Evolutionary conservation across 2,329 filamentous ascomycete genomes (phyloP).

Genomic region (Mycosphaerella arachidis): DNA sequence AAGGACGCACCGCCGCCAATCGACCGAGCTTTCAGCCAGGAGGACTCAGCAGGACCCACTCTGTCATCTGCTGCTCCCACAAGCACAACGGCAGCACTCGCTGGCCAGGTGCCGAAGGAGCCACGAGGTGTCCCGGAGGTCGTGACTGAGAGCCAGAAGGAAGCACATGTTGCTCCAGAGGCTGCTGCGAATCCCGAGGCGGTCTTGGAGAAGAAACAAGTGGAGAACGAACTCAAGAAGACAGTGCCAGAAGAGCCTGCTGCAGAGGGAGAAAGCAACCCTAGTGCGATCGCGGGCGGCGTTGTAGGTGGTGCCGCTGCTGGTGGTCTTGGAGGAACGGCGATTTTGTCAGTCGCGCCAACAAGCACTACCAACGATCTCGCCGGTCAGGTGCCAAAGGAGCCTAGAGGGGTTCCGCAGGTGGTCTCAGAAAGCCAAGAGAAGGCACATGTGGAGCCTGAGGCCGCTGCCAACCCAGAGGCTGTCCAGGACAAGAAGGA

Average conservation of each 20-base stretch:
- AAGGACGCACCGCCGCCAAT: conserved; percentile 22
- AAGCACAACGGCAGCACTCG: conserved; percentile 44
- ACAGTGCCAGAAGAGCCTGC: conserved; percentile 51
- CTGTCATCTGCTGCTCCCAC: conserved; percentile 16
- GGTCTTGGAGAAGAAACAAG: conserved; percentile 64
- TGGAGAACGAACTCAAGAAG: conserved; percentile 66
- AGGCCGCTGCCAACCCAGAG: conserved; percentile 61
- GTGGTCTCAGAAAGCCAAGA: conserved; percentile 69
- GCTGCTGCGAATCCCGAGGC: conserved; percentile 62
- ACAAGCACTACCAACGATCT: conserved; percentile 42
- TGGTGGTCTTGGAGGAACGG: conserved; percentile 15
- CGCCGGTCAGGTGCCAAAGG: conserved; percentile 42
- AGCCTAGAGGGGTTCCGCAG: conserved; percentile 51
- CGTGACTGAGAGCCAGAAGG: conserved; percentile 51
- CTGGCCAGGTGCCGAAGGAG: conserved; percentile 43
- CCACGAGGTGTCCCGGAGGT: conserved; percentile 37
- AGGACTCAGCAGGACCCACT: conserved; percentile 1
- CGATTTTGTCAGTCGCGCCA: conserved; percentile 15
- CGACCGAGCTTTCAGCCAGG: conserved; percentile 11
- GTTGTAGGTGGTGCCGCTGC: conserved; percentile 37
- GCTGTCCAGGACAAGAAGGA: conserved; percentile 68
- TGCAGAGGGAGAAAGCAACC: conserved; percentile 23
- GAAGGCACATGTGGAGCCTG: conserved; percentile 56
- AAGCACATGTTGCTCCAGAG: conserved; percentile 58
- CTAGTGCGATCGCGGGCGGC: conserved; percentile 38